Evolutionary conservation across 495 filamentous ascomycete species (phyloP), one percentile per base, ranked within the genome.

Genomic region (Achaetomiella virescens): DNA sequence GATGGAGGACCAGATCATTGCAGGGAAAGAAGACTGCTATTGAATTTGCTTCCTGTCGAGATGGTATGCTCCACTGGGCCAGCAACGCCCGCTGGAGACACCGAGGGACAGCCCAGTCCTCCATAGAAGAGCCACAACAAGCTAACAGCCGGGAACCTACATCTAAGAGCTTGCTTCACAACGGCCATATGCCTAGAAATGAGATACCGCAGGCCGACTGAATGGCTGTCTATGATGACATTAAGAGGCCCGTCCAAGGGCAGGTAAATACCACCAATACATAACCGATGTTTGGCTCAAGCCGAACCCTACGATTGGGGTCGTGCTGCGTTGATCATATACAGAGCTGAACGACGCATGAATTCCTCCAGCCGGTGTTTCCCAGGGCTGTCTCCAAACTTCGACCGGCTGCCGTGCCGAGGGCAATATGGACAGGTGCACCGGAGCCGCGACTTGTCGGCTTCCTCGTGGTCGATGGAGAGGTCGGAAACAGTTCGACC

Each of bases 401-500:
- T 27, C 20, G 20, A 25, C 22, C 11, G 44, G 15, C 25, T 20
- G 15, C 43, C 38, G 12, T 59, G 57, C 15, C 22, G n/a, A 4
- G 57, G 51, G 31, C 57, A 59, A 1, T 51, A 44, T 1, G 50
- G 33, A 6, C 57, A 59, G 4, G 51, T 54, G 45, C 57, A 59
- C 37, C 14, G 35, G 18, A 22, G 14, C 33, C 45, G 10, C 21
- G 18, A 35, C 5, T 24, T 29, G 15, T 29, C 40, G 3, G 2
- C 31, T 1, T 52, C 48, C 12, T 3, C 3, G 21, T 44, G 21
- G 24, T 29, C 24, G 37, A 40, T 36, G 8, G 29, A 27, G 22
- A 40, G 18, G 20, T 47, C 41, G 20, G 54, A 57, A n/a, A 43
- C 48, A 57, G 21, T 48, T 20, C 18, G 40, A 47, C n/a, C 45